These are phyloP conservation scores for Leccinum rimulosum DNA, from an alignment of 768 basidiomycete genomes.

Conservation along the genomic window DNA sequence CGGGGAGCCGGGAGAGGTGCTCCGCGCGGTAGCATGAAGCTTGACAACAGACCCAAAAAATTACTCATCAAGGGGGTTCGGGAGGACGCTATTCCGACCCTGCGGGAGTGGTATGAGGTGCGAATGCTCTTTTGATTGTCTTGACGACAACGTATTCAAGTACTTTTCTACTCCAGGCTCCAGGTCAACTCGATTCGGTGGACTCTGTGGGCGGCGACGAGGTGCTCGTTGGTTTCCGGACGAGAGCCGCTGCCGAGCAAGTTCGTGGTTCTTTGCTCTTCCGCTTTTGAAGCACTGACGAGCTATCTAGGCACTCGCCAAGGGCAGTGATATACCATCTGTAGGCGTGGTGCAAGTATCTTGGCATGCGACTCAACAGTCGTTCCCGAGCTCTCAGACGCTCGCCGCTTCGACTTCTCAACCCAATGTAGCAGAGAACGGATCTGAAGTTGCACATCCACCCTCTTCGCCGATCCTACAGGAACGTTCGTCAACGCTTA, in stretches of 20 bases:
- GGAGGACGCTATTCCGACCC: constrained; percentile 51
- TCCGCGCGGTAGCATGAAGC: constrained; percentile 73
- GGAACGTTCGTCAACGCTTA: constrained; percentile 31
- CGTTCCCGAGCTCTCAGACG: constrained; percentile 19
- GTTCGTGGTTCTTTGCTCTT: constrained; percentile 36
- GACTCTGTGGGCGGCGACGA: constrained; percentile 55
- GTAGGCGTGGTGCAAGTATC: constrained; percentile 64
- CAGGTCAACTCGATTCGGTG: constrained; percentile 68
- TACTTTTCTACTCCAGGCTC: constrained; percentile 41
- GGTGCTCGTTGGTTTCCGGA: constrained; percentile 66
- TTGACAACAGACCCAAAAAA: constrained; percentile 86
- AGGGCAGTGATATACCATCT: constrained; percentile 64
- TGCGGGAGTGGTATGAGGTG: constrained; percentile 87
- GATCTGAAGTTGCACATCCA: constrained; percentile 26
- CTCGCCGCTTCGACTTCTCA: constrained; percentile 21
- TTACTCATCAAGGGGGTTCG: constrained; percentile 70
- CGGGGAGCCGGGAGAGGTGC: constrained; percentile 65
- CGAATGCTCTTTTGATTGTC: constrained; percentile 2
- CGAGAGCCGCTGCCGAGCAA: constrained; percentile 74
- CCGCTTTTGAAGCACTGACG: constrained; percentile 9
- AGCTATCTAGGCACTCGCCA: constrained; percentile 59
- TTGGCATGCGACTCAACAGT: constrained; percentile 52
- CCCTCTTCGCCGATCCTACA: constrained; percentile 13
- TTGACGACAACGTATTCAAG: background rate
- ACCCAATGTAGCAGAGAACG: constrained; percentile 19